These are phyloP conservation scores for Medicago arabica DNA, from an alignment of 306 rosid species.

Conservation along the genomic window DNA sequence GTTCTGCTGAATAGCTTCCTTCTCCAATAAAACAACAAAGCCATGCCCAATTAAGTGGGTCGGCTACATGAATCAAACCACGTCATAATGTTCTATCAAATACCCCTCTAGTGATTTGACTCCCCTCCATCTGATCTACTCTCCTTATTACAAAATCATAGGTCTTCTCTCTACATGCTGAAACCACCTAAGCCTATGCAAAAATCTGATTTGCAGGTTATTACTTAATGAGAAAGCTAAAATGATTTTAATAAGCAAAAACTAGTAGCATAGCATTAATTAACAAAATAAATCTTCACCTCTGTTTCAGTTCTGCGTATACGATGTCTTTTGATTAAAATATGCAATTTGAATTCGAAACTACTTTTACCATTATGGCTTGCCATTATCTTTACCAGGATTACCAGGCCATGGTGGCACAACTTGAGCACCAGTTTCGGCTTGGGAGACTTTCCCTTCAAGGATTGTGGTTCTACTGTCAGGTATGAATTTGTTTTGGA, in stretches of 20 bases:
- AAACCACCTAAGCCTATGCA: neutral
- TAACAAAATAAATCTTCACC: neutral
- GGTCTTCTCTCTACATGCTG: no score
- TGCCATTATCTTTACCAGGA: slow-evolving; percentile 60
- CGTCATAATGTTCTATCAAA: no score
- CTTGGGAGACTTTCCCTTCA: slow-evolving; percentile 93
- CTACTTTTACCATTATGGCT: slow-evolving; percentile 28
- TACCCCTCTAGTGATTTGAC: no score
- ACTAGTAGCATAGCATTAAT: slow-evolving; percentile 27
- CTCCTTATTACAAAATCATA: no score
- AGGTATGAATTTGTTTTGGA: slow-evolving; percentile 59
- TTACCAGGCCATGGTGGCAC: slow-evolving; percentile 98
- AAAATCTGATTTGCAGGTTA: slow-evolving; percentile 23
- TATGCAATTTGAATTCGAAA: slow-evolving; percentile 37
- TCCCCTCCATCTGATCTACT: no score
- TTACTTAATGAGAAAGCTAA: slow-evolving; percentile 18
- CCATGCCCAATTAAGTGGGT: no score
- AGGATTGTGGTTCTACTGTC: slow-evolving; percentile 99
- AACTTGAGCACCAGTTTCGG: slow-evolving; percentile 94
- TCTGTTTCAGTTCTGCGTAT: slow-evolving; percentile 20
- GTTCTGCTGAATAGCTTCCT: neutral
- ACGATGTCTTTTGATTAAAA: slow-evolving; percentile 30
- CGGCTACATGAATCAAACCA: no score
- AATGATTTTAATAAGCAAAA: slow-evolving; percentile 25
- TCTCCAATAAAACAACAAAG: neutral